phyloP scores from a whole-genome alignment of 495 filamentous ascomycete species.

The Astrothelium subdiscretum region DNA sequence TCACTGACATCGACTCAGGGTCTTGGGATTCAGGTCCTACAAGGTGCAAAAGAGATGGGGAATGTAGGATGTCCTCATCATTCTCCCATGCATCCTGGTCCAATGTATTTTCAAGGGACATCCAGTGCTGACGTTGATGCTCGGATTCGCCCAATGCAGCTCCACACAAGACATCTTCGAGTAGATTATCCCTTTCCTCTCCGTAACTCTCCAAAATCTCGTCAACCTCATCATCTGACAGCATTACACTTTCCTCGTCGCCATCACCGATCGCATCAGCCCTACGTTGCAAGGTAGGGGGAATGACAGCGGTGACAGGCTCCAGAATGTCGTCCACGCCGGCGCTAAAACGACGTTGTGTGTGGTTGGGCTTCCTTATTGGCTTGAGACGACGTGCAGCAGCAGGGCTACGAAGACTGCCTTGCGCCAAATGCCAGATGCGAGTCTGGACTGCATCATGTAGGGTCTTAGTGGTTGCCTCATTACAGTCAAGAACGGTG shows the following conservation, averaged over 20 bases:
- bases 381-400: conserved; percentile 9
- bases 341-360: not conserved
- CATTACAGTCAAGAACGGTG: not conserved
- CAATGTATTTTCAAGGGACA: not conserved
- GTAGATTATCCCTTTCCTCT: not conserved
- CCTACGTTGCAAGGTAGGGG: not conserved
- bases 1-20: too few relatives aligned
- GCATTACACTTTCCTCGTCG: not conserved
- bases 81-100: too few relatives aligned
- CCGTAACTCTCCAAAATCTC: not conserved
- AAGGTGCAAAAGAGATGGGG: not conserved
- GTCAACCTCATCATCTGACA: not conserved
- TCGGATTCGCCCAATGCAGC: not conserved
- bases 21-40: too few relatives aligned
- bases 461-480: not conserved
- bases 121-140: not conserved
- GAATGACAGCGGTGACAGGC: not conserved
- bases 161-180: not conserved
- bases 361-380: not conserved
- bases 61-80: not conserved
- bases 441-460: not conserved
- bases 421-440: conserved; percentile 6
- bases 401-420: not conserved
- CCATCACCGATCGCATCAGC: not conserved
- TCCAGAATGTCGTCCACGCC: not conserved